Evolutionary conservation across 2,329 filamentous ascomycete genomes (phyloP), one percentile per base, ranked within the genome.

Genomic region (Hypoxylon sp.): DNA sequence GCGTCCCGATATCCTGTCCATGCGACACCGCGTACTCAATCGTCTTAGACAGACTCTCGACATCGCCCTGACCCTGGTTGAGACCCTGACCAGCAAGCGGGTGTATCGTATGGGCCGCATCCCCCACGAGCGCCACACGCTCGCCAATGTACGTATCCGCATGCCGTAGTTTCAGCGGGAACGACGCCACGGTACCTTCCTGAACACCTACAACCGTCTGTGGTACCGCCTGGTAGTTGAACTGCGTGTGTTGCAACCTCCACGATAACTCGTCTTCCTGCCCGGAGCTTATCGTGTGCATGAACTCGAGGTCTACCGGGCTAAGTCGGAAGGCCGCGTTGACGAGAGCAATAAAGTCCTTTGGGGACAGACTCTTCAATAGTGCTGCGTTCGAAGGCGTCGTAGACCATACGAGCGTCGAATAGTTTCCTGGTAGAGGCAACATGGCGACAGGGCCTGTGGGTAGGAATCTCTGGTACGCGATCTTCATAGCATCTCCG

Each of bases 391-490:
- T 90, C 60, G 89, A 85, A 0, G 94, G 91, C 0, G 93, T 96
- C 1, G 94, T 98, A 5, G 94, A 97, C 96, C 96, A 99, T 17
- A 99, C 96, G 3, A 99, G 84, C 0, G 93, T 94, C 3, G 94
- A 91, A 77, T 89, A 87, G 70, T 92, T 91, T 19, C 92, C 92
- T 0, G 96, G 96, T 7, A 99, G 83, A 1, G 96, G 96, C 1
- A 99, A 88, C 82, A 98, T 90, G 17, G 96, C 96, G 56, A 98
- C 89, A 0, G 96, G 96, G 0, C 96, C 96, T 0, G 93, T 93
- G 3, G 96, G 96, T 13, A 99, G 84, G 82, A 99, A 99, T 60
- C 96, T 90, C 81, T 99, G 96, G 79, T 97, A 99, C 25, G 96
- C 96, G 52, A 91, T 93, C 77, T 92, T 93, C 74, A 77, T 82